Evolutionary conservation across 2,329 filamentous ascomycete genomes (phyloP).

Genomic region (Talaromyces sp.): DNA sequence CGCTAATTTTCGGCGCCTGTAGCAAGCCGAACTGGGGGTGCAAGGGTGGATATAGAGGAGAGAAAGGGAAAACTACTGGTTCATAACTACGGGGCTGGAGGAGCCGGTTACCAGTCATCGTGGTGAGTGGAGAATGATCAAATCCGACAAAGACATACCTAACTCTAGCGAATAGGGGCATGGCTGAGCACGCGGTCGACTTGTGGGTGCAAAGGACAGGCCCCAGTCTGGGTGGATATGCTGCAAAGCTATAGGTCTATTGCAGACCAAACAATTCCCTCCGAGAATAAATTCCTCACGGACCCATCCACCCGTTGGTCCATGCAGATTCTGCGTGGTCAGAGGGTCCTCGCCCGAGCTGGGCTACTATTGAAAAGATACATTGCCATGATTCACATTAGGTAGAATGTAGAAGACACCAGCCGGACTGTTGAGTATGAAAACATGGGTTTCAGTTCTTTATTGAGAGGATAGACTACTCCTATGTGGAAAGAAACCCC

Average conservation of each 20-base stretch:
- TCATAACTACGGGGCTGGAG: conserved; percentile 11
- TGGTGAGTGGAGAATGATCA: conserved; percentile 7
- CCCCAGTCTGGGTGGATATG: background rate
- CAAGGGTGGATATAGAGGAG: conserved; percentile 11
- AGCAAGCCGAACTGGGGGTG: conserved; percentile 10
- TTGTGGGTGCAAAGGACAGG: background rate
- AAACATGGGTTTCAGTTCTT: background rate
- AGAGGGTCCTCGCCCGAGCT: background rate
- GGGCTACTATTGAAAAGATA: background rate
- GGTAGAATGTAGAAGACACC: too few relatives aligned
- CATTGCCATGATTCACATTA: background rate
- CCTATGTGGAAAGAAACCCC: background rate
- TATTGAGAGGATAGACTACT: background rate
- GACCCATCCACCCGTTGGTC: background rate
- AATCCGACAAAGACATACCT: background rate
- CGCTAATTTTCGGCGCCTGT: background rate
- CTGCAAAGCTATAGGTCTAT: background rate
- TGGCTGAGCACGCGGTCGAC: conserved; percentile 11
- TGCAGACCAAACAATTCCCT: background rate
- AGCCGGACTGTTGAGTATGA: background rate
- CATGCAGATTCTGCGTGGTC: background rate
- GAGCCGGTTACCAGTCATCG: conserved; percentile 11
- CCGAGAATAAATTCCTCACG: background rate
- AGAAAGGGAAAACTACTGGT: conserved; percentile 3
- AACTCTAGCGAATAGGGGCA: conserved; percentile 7